phyloP scores from a whole-genome alignment of 2,329 filamentous ascomycete species.

The Xylaria sp. region DNA sequence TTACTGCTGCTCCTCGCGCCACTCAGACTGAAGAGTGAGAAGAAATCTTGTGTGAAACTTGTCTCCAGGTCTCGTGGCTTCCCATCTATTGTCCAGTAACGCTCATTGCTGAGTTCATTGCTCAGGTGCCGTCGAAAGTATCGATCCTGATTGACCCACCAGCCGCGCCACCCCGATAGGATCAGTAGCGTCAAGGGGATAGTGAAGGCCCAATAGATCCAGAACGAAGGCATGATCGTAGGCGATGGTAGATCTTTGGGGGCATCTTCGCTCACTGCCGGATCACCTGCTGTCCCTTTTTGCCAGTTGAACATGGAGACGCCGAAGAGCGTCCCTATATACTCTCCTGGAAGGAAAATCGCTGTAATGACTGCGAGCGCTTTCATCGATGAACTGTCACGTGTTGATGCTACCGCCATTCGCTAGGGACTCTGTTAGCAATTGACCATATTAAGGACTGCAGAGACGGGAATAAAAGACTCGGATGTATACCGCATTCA shows the following conservation, averaged over 20 bases:
- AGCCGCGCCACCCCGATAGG: slow-evolving; percentile 55
- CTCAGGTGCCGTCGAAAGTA: slow-evolving; percentile 58
- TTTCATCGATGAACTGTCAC: slow-evolving; percentile 61
- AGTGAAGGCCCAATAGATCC: slow-evolving; percentile 58
- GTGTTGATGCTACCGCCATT: slow-evolving; percentile 81
- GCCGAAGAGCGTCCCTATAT: slow-evolving; percentile 58
- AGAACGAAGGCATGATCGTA: slow-evolving; percentile 55
- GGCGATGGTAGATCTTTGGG: slow-evolving; percentile 43
- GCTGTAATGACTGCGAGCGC: slow-evolving; percentile 59
- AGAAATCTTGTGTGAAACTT: slow-evolving; percentile 57
- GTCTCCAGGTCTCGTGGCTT: slow-evolving; percentile 52
- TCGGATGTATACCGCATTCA: slow-evolving; percentile 36
- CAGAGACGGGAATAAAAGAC: not conserved
- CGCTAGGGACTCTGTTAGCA: slow-evolving; percentile 34
- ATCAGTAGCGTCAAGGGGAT: slow-evolving; percentile 57
- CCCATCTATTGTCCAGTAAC: slow-evolving; percentile 54
- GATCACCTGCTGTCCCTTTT: slow-evolving; percentile 43
- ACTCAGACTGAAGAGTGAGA: slow-evolving; percentile 45
- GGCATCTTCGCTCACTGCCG: slow-evolving; percentile 49
- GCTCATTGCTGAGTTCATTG: slow-evolving; percentile 59
- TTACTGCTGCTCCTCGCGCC: slow-evolving; percentile 42
- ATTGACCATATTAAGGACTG: not conserved
- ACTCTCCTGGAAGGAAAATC: slow-evolving; percentile 59
- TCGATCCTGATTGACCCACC: slow-evolving; percentile 60
- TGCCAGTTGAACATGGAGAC: slow-evolving; percentile 60